Conservation (phyloP, 2,329 filamentous ascomycete genomes). For the Penicillium sp. region DNA sequence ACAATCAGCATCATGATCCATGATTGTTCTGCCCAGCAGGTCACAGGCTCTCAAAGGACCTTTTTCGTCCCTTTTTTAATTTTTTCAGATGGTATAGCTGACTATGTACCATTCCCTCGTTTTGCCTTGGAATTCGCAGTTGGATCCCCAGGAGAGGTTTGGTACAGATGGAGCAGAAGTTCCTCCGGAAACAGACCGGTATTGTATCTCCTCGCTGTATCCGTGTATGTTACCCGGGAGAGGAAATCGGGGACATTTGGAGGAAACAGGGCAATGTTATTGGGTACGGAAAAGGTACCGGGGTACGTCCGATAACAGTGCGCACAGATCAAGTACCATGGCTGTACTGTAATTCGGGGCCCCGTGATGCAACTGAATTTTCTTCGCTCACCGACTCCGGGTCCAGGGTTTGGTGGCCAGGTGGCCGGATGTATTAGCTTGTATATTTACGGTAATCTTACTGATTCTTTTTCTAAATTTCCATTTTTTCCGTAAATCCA, state of each 20-base stretch:
- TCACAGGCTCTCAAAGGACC: slow-evolving; percentile 14
- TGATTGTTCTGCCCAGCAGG: slow-evolving; percentile 8
- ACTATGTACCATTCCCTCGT: background rate
- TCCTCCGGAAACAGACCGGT: slow-evolving; percentile 32
- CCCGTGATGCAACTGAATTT: slow-evolving; percentile 29
- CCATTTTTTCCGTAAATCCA: background rate
- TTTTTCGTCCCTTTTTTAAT: background rate
- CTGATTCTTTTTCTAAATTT: background rate
- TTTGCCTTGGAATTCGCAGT: background rate
- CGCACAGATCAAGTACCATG: slow-evolving; percentile 4
- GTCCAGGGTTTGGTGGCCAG: background rate
- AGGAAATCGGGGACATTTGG: slow-evolving; percentile 24
- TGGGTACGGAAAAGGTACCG: slow-evolving; percentile 10
- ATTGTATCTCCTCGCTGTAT: slow-evolving; percentile 6
- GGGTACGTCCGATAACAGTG: slow-evolving; percentile 11
- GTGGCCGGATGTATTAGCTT: background rate
- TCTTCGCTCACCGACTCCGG: slow-evolving; percentile 17
- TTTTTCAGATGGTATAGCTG: background rate
- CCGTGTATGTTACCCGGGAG: background rate
- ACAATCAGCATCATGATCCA: background rate
- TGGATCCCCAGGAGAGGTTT: background rate
- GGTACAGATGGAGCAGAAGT: background rate
- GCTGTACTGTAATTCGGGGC: slow-evolving; percentile 11
- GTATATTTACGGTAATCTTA: background rate
- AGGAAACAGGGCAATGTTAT: slow-evolving; percentile 3